Evolutionary conservation across 257 asterid species (phyloP).

Genomic region (Solanum sparsipilum): DNA sequence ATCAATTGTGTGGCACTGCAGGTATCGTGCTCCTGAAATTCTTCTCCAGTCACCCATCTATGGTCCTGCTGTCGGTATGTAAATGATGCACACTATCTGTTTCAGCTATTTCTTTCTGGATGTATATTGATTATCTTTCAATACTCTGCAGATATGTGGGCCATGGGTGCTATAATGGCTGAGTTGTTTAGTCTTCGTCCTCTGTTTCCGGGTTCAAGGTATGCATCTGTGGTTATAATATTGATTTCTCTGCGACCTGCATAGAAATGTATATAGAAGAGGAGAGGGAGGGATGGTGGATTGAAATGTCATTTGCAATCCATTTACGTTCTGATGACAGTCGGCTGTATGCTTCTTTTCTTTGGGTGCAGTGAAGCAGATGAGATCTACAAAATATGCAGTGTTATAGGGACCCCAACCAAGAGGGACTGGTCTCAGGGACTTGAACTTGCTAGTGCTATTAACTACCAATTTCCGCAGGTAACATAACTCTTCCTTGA

Average conservation of each 20-base stretch:
- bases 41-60: constrained; percentile 75
- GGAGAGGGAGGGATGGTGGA: neutral
- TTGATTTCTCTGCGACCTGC: neutral
- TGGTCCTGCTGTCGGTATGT: constrained; percentile 91
- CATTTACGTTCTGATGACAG: neutral
- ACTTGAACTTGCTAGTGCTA: constrained; percentile 66
- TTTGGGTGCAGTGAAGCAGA: constrained; percentile 71
- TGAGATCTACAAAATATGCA: constrained; percentile 84
- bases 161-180: constrained; percentile 98
- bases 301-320: neutral
- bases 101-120: neutral
- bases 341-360: neutral
- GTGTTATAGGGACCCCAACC: constrained; percentile 74
- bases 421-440: constrained; percentile 70
- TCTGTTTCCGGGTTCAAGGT: constrained; percentile 94
- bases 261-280: neutral
- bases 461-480: constrained; percentile 76
- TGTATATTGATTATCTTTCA: neutral
- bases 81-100: neutral
- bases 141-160: constrained; percentile 75
- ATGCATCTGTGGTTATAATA: neutral
- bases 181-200: constrained; percentile 81
- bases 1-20: constrained; percentile 19
- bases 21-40: constrained; percentile 99
- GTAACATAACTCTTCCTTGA: constrained; percentile 18